These are phyloP conservation scores for Capsicum pubescens DNA, from an alignment of 257 asterid species.

Conservation along the genomic window DNA sequence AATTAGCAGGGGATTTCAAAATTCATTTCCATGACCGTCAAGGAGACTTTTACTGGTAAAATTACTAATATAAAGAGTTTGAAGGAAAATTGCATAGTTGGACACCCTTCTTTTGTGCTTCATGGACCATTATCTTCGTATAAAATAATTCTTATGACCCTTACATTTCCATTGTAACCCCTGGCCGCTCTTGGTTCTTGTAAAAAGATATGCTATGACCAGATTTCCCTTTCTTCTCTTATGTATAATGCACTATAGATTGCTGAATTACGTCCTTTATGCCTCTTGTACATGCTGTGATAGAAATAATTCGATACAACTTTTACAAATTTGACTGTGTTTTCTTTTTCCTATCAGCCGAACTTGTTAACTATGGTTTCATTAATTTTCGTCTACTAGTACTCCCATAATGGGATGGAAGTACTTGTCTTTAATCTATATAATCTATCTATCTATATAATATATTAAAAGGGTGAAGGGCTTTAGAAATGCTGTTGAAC, in stretches of 20 bases:
- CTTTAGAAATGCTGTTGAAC: too few relatives aligned
- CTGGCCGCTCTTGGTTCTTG: conserved; percentile 10
- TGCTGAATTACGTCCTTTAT: conserved; percentile 2
- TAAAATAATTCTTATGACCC: background rate
- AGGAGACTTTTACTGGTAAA: conserved; percentile 98
- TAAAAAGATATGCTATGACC: background rate
- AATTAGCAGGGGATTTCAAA: conserved; percentile 92
- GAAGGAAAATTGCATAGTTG: conserved; percentile 10
- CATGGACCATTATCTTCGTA: background rate
- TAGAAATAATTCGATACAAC: background rate
- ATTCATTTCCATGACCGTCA: conserved; percentile 96
- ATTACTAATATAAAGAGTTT: background rate
- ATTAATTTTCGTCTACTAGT: background rate
- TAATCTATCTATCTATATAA: too few relatives aligned
- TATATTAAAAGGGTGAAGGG: too few relatives aligned
- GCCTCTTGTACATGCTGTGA: background rate
- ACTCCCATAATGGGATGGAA: background rate
- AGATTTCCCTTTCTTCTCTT: background rate
- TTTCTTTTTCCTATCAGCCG: background rate
- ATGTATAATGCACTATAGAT: background rate
- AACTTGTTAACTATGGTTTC: background rate
- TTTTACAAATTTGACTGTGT: background rate
- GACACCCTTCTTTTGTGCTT: background rate
- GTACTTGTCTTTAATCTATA: background rate
- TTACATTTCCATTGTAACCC: background rate